Conservation (phyloP, 306 rosid species). For the Casuarina cunninghamiana region DNA sequence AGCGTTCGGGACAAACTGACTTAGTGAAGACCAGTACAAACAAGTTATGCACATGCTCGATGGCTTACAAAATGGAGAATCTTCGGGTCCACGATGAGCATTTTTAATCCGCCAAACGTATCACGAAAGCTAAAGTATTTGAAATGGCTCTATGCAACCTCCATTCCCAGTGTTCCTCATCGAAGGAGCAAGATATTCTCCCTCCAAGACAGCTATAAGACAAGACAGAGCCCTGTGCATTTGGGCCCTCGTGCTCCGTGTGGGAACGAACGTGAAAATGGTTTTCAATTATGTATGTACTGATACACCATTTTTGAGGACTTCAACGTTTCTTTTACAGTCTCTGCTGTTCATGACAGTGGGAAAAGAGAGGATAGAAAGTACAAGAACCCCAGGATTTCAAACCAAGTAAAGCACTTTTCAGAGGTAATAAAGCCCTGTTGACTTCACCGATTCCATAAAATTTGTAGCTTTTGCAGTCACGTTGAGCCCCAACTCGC, state of each 20-base stretch:
- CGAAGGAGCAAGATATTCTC: slow-evolving; percentile 38
- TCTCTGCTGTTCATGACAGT: slow-evolving; percentile 37
- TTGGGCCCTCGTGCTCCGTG: slow-evolving; percentile 60
- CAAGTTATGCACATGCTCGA: slow-evolving; percentile 47
- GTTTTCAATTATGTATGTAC: background rate
- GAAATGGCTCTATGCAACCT: background rate
- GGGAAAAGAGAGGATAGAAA: slow-evolving; percentile 13
- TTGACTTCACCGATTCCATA: slow-evolving; percentile 55
- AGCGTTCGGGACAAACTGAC: slow-evolving; percentile 29
- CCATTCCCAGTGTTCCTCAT: slow-evolving; percentile 15
- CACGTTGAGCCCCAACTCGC: slow-evolving; percentile 41
- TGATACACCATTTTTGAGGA: background rate
- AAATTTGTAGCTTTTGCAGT: slow-evolving; percentile 52
- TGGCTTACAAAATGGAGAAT: background rate
- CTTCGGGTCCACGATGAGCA: slow-evolving; percentile 5
- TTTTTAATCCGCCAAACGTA: background rate
- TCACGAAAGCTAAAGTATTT: background rate
- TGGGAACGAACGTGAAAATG: slow-evolving; percentile 21
- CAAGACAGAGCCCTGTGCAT: slow-evolving; percentile 43
- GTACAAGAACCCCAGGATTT: slow-evolving; percentile 19
- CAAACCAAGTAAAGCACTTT: slow-evolving; percentile 47
- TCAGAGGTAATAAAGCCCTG: slow-evolving; percentile 48
- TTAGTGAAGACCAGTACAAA: slow-evolving; percentile 25
- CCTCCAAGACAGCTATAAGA: slow-evolving; percentile 54
- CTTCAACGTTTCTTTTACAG: slow-evolving; percentile 52